Conservation (phyloP, 208 protist species). For the Trypanosoma melophagium region DNA sequence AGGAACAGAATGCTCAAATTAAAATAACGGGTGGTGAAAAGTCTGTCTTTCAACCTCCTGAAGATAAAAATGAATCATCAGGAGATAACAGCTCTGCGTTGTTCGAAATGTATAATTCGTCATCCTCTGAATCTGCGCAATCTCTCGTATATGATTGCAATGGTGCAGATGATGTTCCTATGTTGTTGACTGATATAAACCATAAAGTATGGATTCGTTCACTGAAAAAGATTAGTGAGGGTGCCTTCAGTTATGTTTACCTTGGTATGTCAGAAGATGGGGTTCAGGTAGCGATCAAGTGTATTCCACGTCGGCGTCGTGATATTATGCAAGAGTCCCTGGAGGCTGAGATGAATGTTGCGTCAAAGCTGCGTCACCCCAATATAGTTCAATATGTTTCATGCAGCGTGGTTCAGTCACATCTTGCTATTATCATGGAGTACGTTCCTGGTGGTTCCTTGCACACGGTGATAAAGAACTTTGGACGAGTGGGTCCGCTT, state of each 20-base stretch:
- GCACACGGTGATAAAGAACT: slow-evolving; percentile 65
- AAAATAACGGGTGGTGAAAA: too few relatives aligned
- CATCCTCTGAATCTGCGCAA: slow-evolving; percentile 6
- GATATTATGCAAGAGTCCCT: slow-evolving; percentile 62
- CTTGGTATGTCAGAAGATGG: slow-evolving; percentile 71
- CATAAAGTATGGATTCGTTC: slow-evolving; percentile 61
- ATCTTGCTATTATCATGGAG: slow-evolving; percentile 85
- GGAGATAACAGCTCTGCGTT: slow-evolving; percentile 1
- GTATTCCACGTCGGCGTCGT: slow-evolving; percentile 58
- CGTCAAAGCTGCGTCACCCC: slow-evolving; percentile 58
- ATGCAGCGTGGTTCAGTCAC: slow-evolving; percentile 51
- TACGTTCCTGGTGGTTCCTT: slow-evolving; percentile 84
- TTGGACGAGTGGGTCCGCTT: slow-evolving; percentile 50
- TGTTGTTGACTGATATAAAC: slow-evolving; percentile 55
- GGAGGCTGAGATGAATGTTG: slow-evolving; percentile 62
- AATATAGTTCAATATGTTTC: slow-evolving; percentile 85
- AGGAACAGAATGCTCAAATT: too few relatives aligned
- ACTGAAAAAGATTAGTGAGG: slow-evolving; percentile 57
- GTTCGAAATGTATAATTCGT: slow-evolving; percentile 20
- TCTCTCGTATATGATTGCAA: slow-evolving; percentile 15
- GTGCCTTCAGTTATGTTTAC: slow-evolving; percentile 73
- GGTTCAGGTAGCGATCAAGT: slow-evolving; percentile 82
- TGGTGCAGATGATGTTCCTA: slow-evolving; percentile 41
- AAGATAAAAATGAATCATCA: neutral
- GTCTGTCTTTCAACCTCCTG: too few relatives aligned